A percentile compares a stretch with the other conserved stretches of the same genome.
phyloP scores from a whole-genome alignment of 768 basidiomycete species.

The Boletus insuetus region DNA sequence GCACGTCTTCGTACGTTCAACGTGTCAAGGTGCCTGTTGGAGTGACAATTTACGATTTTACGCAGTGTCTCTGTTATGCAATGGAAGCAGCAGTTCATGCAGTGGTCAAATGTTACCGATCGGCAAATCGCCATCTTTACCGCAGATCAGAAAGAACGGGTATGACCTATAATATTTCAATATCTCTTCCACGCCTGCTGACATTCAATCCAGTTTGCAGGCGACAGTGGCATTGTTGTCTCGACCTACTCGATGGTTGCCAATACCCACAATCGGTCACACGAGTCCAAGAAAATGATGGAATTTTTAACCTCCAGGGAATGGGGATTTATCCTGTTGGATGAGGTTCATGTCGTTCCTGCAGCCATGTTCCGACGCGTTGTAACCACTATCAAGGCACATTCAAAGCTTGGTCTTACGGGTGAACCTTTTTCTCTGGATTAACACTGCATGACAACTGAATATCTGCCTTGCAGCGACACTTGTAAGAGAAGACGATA shows the following conservation, averaged over 20 bases:
- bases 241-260: constrained; percentile 99
- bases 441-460: constrained; percentile 1
- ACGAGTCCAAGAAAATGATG: constrained; percentile 99
- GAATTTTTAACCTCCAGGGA: constrained; percentile 97
- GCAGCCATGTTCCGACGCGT: constrained; percentile 98
- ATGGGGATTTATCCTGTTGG: constrained; percentile 97
- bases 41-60: constrained; percentile 5
- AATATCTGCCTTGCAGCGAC: constrained; percentile 58
- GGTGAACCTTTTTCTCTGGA: constrained; percentile 46
- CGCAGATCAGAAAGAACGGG: constrained; percentile 97
- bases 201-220: constrained; percentile 68
- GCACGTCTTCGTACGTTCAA: constrained; percentile 88
- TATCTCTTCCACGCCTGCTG: not conserved
- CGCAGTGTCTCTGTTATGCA: constrained; percentile 91
- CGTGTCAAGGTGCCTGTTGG: not conserved
- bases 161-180: constrained; percentile 26
- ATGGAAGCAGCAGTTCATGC: constrained; percentile 98
- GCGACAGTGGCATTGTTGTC: constrained; percentile 96
- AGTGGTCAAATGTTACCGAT: constrained; percentile 98
- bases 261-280: constrained; percentile 97
- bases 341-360: constrained; percentile 98
- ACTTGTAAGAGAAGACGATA: constrained; percentile 97
- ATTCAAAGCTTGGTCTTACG: constrained; percentile 96
- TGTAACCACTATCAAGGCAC: constrained; percentile 97
- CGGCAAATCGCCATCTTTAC: constrained; percentile 97